Evolutionary conservation across 257 asterid species (phyloP).

Genomic region (Coffea canephora): DNA sequence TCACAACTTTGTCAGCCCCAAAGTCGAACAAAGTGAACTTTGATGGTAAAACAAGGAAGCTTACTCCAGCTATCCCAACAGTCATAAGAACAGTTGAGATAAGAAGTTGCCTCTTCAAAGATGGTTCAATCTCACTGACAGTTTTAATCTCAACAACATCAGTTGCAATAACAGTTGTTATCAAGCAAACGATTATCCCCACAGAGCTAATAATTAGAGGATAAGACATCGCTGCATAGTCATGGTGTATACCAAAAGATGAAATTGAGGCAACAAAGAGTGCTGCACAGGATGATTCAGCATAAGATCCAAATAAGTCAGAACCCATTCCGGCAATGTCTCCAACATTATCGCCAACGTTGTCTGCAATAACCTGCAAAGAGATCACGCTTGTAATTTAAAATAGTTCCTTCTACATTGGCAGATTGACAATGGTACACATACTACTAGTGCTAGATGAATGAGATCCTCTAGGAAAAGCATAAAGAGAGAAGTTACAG

Average conservation of each 20-base stretch:
- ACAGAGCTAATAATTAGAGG: slow-evolving; percentile 78
- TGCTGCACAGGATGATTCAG: slow-evolving; percentile 53
- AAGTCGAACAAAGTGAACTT: slow-evolving; percentile 77
- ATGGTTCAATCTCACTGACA: slow-evolving; percentile 49
- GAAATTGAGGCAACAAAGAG: slow-evolving; percentile 53
- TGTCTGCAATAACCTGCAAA: slow-evolving; percentile 88
- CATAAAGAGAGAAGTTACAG: slow-evolving; percentile 21
- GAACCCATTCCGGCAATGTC: slow-evolving; percentile 90
- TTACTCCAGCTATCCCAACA: slow-evolving; percentile 61
- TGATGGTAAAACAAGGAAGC: slow-evolving; percentile 71
- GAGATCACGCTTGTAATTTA: neutral
- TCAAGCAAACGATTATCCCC: slow-evolving; percentile 81
- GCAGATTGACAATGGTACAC: neutral
- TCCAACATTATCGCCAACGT: slow-evolving; percentile 94
- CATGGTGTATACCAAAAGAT: slow-evolving; percentile 57
- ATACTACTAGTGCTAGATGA: neutral
- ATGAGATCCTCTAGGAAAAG: neutral
- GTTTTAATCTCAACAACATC: slow-evolving; percentile 41
- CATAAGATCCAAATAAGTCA: slow-evolving; percentile 52
- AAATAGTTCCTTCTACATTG: neutral
- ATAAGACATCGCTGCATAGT: slow-evolving; percentile 75
- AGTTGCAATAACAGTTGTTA: slow-evolving; percentile 66
- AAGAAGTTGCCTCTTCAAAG: slow-evolving; percentile 69
- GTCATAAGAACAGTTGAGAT: slow-evolving; percentile 85
- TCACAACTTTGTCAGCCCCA: slow-evolving; percentile 69